These are phyloP conservation scores for Neurospora sp. DNA, from an alignment of 495 filamentous ascomycete species.

Conservation along the genomic window DNA sequence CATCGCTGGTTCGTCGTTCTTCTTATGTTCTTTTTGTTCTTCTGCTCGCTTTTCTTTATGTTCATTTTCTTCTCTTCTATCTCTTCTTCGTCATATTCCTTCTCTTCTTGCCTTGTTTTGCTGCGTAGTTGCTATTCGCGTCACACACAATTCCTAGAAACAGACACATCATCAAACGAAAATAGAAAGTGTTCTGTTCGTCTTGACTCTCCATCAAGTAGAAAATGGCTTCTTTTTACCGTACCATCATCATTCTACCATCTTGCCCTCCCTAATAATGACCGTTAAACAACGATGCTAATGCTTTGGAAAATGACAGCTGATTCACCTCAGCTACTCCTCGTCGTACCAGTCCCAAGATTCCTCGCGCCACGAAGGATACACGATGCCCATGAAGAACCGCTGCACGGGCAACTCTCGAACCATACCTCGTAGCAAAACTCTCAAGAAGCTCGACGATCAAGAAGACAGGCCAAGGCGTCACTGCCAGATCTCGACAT, in stretches of 20 bases:
- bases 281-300: background rate
- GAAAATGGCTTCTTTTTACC: background rate
- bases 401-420: background rate
- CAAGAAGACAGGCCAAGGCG: background rate
- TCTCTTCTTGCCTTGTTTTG: background rate
- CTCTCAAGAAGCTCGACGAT: background rate
- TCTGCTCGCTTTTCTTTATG: too few relatives aligned
- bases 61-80: too few relatives aligned
- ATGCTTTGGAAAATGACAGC: background rate
- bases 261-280: background rate
- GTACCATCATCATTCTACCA: background rate
- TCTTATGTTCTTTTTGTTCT: background rate
- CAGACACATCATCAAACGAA: background rate
- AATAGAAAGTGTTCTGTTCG: background rate
- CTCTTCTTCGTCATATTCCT: too few relatives aligned
- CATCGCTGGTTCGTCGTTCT: background rate
- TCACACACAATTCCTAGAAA: background rate
- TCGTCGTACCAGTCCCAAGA: background rate
- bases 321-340: background rate
- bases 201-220: background rate
- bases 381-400: background rate
- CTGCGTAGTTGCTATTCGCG: background rate
- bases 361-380: background rate
- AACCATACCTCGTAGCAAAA: background rate
- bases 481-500: background rate